Evolutionary conservation across 441 rosid species (phyloP).

Genomic region (Gossypium schwendimanii): DNA sequence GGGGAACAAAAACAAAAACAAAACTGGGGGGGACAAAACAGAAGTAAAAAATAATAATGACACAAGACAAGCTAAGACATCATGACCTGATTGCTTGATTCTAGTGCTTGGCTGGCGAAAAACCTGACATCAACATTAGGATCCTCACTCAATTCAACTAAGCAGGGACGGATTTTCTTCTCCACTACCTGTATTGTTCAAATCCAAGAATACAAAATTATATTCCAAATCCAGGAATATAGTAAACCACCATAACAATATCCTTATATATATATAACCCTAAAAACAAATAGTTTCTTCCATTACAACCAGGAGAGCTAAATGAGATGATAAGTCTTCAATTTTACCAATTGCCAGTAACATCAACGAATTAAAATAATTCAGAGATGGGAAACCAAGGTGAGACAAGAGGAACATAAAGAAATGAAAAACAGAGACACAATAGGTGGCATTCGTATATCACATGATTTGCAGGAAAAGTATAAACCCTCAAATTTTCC

Average conservation of each 20-base stretch:
- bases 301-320: neutral
- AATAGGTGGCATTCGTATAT: neutral
- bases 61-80: slow-evolving; percentile 40
- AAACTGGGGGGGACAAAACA: neutral
- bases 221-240: neutral
- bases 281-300: neutral
- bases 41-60: slow-evolving; percentile 1
- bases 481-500: neutral
- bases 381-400: neutral
- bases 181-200: slow-evolving; percentile 46
- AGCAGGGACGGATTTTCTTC: slow-evolving; percentile 51
- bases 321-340: neutral
- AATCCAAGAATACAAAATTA: neutral
- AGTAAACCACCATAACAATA: neutral
- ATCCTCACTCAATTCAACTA: slow-evolving; percentile 65
- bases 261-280: neutral
- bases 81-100: slow-evolving; percentile 51
- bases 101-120: slow-evolving; percentile 57
- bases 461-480: neutral
- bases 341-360: neutral
- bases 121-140: slow-evolving; percentile 78
- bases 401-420: neutral
- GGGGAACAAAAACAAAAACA: neutral
- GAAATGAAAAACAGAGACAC: neutral
- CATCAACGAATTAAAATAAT: neutral